Conservation (phyloP, 2,329 filamentous ascomycete genomes). For the Monosporascus cannonballus region DNA sequence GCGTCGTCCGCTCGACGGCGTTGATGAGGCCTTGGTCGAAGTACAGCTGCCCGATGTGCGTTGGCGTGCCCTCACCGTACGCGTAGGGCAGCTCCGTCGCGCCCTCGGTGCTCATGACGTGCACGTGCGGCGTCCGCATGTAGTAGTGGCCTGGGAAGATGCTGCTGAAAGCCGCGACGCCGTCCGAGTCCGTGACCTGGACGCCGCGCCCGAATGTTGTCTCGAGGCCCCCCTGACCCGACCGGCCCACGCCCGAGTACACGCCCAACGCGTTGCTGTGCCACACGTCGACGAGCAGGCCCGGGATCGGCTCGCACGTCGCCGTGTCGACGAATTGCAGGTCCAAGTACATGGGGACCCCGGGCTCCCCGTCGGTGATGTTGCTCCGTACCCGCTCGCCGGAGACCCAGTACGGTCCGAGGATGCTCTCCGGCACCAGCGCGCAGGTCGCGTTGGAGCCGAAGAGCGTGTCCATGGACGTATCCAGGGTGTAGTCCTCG, state of each 20-base stretch:
- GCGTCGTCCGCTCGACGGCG: slow-evolving; percentile 37
- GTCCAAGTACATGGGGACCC: slow-evolving; percentile 33
- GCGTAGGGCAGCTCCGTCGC: slow-evolving; percentile 30
- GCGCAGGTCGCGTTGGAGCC: slow-evolving; percentile 21
- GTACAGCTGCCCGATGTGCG: slow-evolving; percentile 57
- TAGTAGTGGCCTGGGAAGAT: slow-evolving; percentile 26
- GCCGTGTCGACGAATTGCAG: slow-evolving; percentile 32
- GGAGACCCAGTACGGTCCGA: slow-evolving; percentile 27
- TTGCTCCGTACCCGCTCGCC: slow-evolving; percentile 31
- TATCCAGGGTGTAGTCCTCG: slow-evolving; percentile 28
- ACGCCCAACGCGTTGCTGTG: slow-evolving; percentile 32
- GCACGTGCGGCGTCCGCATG: slow-evolving; percentile 28
- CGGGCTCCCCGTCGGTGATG: slow-evolving; percentile 30
- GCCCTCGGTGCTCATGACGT: slow-evolving; percentile 20
- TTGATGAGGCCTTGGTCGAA: slow-evolving; percentile 49
- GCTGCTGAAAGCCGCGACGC: slow-evolving; percentile 30
- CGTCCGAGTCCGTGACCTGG: slow-evolving; percentile 27
- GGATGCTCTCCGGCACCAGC: slow-evolving; percentile 23
- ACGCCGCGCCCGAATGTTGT: slow-evolving; percentile 27
- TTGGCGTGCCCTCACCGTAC: slow-evolving; percentile 37
- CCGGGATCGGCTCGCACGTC: slow-evolving; percentile 26
- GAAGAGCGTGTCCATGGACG: slow-evolving; percentile 28
- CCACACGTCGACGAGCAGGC: slow-evolving; percentile 33
- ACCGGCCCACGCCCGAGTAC: slow-evolving; percentile 27
- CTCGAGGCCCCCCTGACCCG: slow-evolving; percentile 23